These are phyloP conservation scores for Periglandula ipomoeae DNA, from an alignment of 2,329 filamentous ascomycete species.

Conservation along the genomic window DNA sequence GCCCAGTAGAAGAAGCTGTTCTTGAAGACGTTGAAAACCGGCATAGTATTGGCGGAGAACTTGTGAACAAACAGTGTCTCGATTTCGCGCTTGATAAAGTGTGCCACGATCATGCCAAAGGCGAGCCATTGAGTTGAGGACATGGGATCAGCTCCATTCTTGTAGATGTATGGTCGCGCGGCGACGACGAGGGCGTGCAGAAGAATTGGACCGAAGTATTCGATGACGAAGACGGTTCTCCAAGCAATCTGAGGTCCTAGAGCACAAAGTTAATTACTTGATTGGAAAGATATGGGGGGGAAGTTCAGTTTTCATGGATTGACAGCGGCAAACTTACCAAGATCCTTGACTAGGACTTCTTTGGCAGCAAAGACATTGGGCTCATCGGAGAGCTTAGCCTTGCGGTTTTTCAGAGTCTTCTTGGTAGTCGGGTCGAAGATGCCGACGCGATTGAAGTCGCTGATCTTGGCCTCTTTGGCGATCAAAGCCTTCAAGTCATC, in stretches of 20 bases:
- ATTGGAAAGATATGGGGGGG: not conserved
- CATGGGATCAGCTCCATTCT: slow-evolving; percentile 39
- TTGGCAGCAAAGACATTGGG: slow-evolving; percentile 37
- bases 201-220: slow-evolving; percentile 86
- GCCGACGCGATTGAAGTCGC: slow-evolving; percentile 53
- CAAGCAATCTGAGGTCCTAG: slow-evolving; percentile 81
- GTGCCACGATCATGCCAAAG: slow-evolving; percentile 63
- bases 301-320: not conserved
- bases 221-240: slow-evolving; percentile 89
- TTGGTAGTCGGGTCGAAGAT: slow-evolving; percentile 51
- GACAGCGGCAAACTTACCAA: slow-evolving; percentile 51
- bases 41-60: slow-evolving; percentile 94
- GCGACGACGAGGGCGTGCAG: slow-evolving; percentile 71
- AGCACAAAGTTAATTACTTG: not conserved
- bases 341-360: slow-evolving; percentile 80
- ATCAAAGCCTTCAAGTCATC: slow-evolving; percentile 50
- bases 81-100: slow-evolving; percentile 92
- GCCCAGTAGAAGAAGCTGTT: slow-evolving; percentile 95
- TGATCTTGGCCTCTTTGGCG: slow-evolving; percentile 39
- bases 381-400: slow-evolving; percentile 41
- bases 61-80: slow-evolving; percentile 93
- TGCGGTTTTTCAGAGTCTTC: slow-evolving; percentile 55
- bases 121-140: slow-evolving; percentile 62
- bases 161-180: slow-evolving; percentile 56
- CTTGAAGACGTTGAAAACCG: slow-evolving; percentile 80